Evolutionary conservation across 306 rosid genomes (phyloP).

Genomic region (Inga oerstediana): DNA sequence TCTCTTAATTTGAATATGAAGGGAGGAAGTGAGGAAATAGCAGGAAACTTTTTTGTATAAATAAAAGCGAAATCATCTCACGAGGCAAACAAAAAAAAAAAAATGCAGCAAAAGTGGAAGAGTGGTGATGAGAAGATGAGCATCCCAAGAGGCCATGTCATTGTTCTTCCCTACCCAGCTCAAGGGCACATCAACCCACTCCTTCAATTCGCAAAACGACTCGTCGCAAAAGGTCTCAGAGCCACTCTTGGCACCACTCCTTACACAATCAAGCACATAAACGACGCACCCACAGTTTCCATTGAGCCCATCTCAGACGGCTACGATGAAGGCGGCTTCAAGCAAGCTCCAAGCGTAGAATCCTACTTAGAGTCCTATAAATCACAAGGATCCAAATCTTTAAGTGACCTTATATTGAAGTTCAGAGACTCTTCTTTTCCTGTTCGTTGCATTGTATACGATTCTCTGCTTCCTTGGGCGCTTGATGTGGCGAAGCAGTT

Average conservation of each 20-base stretch:
- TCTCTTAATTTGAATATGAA: too few relatives aligned
- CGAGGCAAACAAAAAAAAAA: too few relatives aligned
- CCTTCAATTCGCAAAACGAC: conserved; percentile 51
- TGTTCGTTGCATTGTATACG: conserved; percentile 45
- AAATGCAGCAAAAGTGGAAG: background rate
- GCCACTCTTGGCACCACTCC: conserved; percentile 44
- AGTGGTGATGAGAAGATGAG: conserved; percentile 7
- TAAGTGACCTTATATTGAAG: conserved; percentile 33
- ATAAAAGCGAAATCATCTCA: background rate
- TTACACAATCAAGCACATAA: conserved; percentile 41
- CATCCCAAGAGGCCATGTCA: conserved; percentile 33
- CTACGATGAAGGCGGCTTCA: conserved; percentile 42
- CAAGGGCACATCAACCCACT: conserved; percentile 57
- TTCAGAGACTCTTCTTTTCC: conserved; percentile 30
- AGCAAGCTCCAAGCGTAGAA: conserved; percentile 32
- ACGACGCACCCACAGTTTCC: background rate
- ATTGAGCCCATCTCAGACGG: conserved; percentile 49
- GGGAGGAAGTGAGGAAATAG: too few relatives aligned
- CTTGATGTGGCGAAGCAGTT: conserved; percentile 42
- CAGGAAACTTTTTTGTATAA: background rate
- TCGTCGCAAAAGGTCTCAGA: conserved; percentile 41
- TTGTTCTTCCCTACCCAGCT: conserved; percentile 44
- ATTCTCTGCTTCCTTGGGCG: conserved; percentile 50
- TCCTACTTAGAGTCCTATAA: conserved; percentile 40
- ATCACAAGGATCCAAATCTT: conserved; percentile 41